phyloP scores from a whole-genome alignment of 345 rosid species.

The Murraya paniculata region DNA sequence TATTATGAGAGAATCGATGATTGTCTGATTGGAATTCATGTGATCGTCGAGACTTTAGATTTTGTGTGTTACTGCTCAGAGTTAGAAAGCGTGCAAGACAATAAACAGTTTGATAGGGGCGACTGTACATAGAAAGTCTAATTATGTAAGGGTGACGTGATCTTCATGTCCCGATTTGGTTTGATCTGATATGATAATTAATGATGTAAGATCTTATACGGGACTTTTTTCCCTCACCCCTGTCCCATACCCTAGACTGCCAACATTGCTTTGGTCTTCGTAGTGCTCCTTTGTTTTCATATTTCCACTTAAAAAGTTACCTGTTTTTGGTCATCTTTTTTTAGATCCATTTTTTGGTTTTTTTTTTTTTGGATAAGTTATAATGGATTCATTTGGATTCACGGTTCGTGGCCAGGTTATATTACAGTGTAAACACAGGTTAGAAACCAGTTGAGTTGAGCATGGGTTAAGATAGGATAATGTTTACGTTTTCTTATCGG shows the following conservation, averaged over 20 bases:
- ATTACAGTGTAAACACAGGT: not conserved
- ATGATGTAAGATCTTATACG: not conserved
- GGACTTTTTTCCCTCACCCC: not conserved
- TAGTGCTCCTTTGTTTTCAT: not conserved
- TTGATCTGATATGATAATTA: not conserved
- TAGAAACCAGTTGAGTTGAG: not conserved
- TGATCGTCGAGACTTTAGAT: not conserved
- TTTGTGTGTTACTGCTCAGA: not conserved
- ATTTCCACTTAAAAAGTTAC: not conserved
- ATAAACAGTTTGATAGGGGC: not conserved
- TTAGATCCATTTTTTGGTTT: no score
- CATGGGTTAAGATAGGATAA: not conserved
- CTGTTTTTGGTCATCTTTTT: no score
- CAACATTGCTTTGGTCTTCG: not conserved
- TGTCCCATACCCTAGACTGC: not conserved
- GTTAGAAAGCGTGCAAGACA: conserved; percentile 9
- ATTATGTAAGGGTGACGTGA: conserved; percentile 11
- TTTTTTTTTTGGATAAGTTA: no score
- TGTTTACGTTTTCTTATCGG: not conserved
- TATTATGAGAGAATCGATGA: not conserved
- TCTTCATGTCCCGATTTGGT: not conserved
- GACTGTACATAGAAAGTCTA: not conserved
- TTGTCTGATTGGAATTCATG: not conserved
- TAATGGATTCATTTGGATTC: not conserved
- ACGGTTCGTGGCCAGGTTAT: not conserved